Evolutionary conservation across 495 filamentous ascomycete species (phyloP), one percentile per base, ranked within the genome.

Genomic region (Lasiosphaeria ovina): DNA sequence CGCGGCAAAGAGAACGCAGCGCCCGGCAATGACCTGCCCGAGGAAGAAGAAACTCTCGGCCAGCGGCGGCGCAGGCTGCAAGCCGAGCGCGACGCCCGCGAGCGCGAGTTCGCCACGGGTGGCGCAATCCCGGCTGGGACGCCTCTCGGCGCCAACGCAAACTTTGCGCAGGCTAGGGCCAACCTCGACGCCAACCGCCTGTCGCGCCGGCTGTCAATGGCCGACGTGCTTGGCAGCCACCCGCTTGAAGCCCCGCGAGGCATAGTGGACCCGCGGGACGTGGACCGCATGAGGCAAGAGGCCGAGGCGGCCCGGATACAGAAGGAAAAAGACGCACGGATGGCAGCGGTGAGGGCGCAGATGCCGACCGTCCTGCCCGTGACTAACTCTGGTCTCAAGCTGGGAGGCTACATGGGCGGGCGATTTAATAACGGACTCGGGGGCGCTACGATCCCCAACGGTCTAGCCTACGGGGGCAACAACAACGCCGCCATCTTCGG

Each of bases 41-140:
- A 87, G 59, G 81, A 83, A 56, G 90, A 96, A 62, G 93, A 98
- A 70, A 96, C 93, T 0, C 82, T 98, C 3, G 94, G 87, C 11
- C 91, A 98, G 69, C 86, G 93, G 7, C 87, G 92, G 4, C 84
- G 80, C 59, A 85, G 94, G 12, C 81, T 98, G 1, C 89, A 92
- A 71, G 85, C 82, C 49, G 89, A 93, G 73, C 80, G 80, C 10
- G 80, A 87, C 60, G 81, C 83, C 3, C 75, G 76, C 38, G 79
- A 76, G 38, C 73, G 74, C 31, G 77, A 81, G 72, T 74, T 78
- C 66, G 62, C 66, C 61, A 38, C 71, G 66, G 58, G 58, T 40
- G 38, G 58, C 35, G 34, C 51, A 3, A 57, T 60, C 7, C 31
- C 34, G 5, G 49, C 57, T 14, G 16, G 32, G 11, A 36, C 14